Base-by-base conservation (phyloP, 768 basidiomycete genomes). In the Phaffia australis region DNA sequence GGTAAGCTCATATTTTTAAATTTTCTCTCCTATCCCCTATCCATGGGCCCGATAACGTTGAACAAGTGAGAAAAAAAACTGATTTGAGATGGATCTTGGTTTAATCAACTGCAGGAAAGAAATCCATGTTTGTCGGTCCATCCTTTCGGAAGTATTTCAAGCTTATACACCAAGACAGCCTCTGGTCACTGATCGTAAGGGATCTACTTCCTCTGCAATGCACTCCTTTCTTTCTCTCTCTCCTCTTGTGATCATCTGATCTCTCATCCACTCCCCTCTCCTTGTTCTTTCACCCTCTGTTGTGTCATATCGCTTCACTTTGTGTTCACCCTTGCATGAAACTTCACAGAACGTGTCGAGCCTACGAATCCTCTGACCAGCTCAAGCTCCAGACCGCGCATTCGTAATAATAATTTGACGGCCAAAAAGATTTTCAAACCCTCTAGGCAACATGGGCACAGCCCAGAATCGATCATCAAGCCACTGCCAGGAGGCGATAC, bases 111-210 rank as follows among this genome's bases (percentile, higher is more conserved):
- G 50, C 75, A 89, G 88, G 18, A 85, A 86, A 71, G 87, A 86
- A 68, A 89, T 94, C 48, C 85, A 85, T 51, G 90, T 92, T 74
- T 93, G 91, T 79, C 89, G 88, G 73, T 87, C 86, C 0, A 89
- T 91, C 65, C 87, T 86, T 76, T 91, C 89, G 0, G 83, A 85
- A 0, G 84, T 88, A 0, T 97, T 97, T 77, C 90, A 92, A 69
- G 93, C 95, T 15, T 95, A 91, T 75, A 91, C 91, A 0, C 89
- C 90, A 19, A 95, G 95, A 81, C 91, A 92, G 77, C 35, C 35
- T 42, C 35, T 42, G 4, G 35, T 42, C 11, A 42, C 35, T 42
- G 35, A 42, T 42, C 35, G 35, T 42, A 42, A 42, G 35, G 35
- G 11, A 5, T 94, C 74, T 91, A 42, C 6, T 42, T 42, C 35